Base-by-base conservation (phyloP, 2,329 filamentous ascomycete genomes). In the Aphanocladium album region DNA sequence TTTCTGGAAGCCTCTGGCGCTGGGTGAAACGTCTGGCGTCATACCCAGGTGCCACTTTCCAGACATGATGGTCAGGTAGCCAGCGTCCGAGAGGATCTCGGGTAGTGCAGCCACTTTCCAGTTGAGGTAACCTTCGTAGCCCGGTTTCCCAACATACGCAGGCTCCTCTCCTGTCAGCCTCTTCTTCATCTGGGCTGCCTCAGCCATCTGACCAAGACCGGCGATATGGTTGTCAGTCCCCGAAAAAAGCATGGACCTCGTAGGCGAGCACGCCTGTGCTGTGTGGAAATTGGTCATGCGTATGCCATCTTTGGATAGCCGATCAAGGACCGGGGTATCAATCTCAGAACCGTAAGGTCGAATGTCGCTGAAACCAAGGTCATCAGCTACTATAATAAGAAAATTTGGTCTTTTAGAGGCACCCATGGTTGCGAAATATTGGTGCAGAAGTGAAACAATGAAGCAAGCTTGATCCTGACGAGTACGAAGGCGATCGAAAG, bases 41-140 rank as follows among this genome's bases (percentile, higher is more conserved):
- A 87, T 71, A 0, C 84, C 84, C 19, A 87, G 71, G 69, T 87
- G 83, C 84, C 84, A 87, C 67, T 88, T 87, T 0, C 85, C 84
- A 5, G 81, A 74, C 79, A 87, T 85, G 5, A 85, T 64, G 1
- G 84, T 87, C 53, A 80, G 76, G 67, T 87, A 87, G 16, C 84
- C 84, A 0, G 74, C 78, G 62, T 86, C 84, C 5, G 75, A 78
- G 5, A 87, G 74, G 2, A 87, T 67, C 68, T 87, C 84, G 2
- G 83, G 82, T 16, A 87, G 71, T 6, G 83, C 79, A 1, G 76
- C 85, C 2, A 87, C 84, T 1, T 77, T 74, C 63, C 83, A 79
- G 60, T 87, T 87, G 37, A 88, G 74, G 64, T 87, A 87, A 0
- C 85, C 84, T 68, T 88, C 84, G 62, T 88, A 85, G 0, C 84